These are phyloP conservation scores for Ceratobasidium sp. DNA, from an alignment of 1,284 basidiomycete species.

Conservation along the genomic window DNA sequence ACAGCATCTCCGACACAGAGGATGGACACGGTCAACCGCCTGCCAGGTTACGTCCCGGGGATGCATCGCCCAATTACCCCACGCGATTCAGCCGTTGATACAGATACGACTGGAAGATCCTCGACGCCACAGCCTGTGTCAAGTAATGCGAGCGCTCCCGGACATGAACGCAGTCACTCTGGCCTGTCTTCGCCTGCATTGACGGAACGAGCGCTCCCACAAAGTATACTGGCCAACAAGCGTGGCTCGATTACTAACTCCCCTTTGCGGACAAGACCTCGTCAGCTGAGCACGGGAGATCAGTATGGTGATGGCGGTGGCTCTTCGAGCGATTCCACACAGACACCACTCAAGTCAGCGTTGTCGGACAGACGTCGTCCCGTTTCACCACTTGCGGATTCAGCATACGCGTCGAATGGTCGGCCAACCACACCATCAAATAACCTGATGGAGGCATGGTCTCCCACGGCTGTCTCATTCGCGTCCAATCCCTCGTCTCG, in stretches of 20 bases:
- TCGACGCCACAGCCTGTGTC: slow-evolving; percentile 26
- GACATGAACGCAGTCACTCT: slow-evolving; percentile 8
- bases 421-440: slow-evolving; percentile 28
- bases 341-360: slow-evolving; percentile 37
- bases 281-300: slow-evolving; percentile 22
- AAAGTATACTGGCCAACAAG: slow-evolving; percentile 20
- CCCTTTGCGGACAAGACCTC: slow-evolving; percentile 18
- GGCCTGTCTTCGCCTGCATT: slow-evolving; percentile 20
- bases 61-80: slow-evolving; percentile 88
- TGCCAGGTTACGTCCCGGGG: slow-evolving; percentile 84
- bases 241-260: slow-evolving; percentile 24
- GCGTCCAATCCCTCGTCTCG: slow-evolving; percentile 12
- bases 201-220: slow-evolving; percentile 22
- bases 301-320: slow-evolving; percentile 17
- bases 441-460: slow-evolving; percentile 28
- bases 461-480: slow-evolving; percentile 31
- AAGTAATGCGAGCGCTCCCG: not conserved
- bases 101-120: slow-evolving; percentile 17
- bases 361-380: slow-evolving; percentile 29
- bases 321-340: slow-evolving; percentile 27
- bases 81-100: slow-evolving; percentile 52
- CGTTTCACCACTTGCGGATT: slow-evolving; percentile 28
- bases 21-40: slow-evolving; percentile 62
- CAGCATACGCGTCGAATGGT: slow-evolving; percentile 15
- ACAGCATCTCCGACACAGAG: slow-evolving; percentile 56